Evolutionary conservation across 1,284 basidiomycete genomes (phyloP).

Genomic region (Stygiomarasmius scandens): DNA sequence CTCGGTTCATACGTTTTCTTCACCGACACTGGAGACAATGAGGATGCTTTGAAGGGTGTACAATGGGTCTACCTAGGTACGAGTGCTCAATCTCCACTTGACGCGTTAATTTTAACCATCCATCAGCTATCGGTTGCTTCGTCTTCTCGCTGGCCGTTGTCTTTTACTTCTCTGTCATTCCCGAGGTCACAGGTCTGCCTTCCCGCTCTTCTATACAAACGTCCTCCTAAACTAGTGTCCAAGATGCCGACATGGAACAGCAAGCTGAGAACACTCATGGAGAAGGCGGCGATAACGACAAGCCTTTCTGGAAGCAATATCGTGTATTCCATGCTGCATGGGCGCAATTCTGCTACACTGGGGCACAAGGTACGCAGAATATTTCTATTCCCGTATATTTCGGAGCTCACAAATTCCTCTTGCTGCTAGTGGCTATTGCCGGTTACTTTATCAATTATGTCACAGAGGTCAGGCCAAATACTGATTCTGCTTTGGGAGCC

Average conservation of each 20-base stretch:
- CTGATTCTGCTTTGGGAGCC: constrained; percentile 26
- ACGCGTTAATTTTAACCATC: constrained; percentile 12
- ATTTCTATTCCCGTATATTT: background rate
- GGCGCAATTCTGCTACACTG: constrained; percentile 36
- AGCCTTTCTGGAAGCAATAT: constrained; percentile 32
- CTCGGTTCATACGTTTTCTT: constrained; percentile 38
- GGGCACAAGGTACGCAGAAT: constrained; percentile 30
- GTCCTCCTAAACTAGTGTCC: background rate
- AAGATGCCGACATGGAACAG: constrained; percentile 37
- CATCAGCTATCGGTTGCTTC: constrained; percentile 34
- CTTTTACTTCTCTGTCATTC: constrained; percentile 36
- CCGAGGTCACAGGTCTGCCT: constrained; percentile 35
- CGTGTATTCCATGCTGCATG: constrained; percentile 35
- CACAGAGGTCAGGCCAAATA: constrained; percentile 29
- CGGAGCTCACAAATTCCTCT: background rate
- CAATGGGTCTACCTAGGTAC: constrained; percentile 36
- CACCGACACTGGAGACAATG: constrained; percentile 32
- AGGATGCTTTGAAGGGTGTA: constrained; percentile 33
- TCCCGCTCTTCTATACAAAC: background rate
- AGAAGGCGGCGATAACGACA: constrained; percentile 23
- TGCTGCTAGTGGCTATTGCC: constrained; percentile 32
- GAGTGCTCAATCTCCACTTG: background rate
- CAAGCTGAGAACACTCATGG: constrained; percentile 37
- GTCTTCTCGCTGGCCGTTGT: constrained; percentile 36
- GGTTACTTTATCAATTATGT: constrained; percentile 39